phyloP scores from a whole-genome alignment of 495 filamentous ascomycete genomes.

The Melanomma pulvis-pyrius region DNA sequence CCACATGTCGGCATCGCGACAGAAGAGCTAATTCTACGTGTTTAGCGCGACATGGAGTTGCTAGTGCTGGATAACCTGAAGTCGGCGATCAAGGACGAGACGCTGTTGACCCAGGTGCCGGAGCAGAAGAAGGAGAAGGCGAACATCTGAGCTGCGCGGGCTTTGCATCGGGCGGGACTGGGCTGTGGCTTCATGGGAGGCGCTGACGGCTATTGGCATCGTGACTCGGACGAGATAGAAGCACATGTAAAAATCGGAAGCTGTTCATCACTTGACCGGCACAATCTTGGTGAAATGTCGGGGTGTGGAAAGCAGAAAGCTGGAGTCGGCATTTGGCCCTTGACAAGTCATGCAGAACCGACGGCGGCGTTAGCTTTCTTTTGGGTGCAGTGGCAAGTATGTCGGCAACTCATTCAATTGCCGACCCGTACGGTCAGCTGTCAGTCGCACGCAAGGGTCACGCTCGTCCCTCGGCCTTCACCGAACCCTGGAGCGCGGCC shows the following conservation, averaged over 20 bases:
- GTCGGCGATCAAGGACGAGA: constrained; percentile 35
- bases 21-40: not conserved
- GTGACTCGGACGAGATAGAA: too few relatives aligned
- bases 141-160: constrained; percentile 9
- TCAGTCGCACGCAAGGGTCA: not conserved
- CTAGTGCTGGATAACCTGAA: constrained; percentile 45
- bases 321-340: too few relatives aligned
- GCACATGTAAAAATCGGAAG: too few relatives aligned
- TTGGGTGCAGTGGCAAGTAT: not conserved
- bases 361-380: too few relatives aligned
- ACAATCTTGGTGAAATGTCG: too few relatives aligned
- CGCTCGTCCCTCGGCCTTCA: not conserved
- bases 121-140: constrained; percentile 40
- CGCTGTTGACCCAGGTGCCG: constrained; percentile 42
- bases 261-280: too few relatives aligned
- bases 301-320: too few relatives aligned
- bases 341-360: too few relatives aligned
- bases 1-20: not conserved
- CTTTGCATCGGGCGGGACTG: not conserved
- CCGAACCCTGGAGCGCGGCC: not conserved
- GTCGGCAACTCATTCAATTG: not conserved
- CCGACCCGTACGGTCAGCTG: not conserved
- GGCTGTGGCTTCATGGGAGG: too few relatives aligned
- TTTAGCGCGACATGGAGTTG: constrained; percentile 44
- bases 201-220: too few relatives aligned